These are phyloP conservation scores for Annulohypoxylon stygium DNA, from an alignment of 495 filamentous ascomycete species.

Conservation along the genomic window DNA sequence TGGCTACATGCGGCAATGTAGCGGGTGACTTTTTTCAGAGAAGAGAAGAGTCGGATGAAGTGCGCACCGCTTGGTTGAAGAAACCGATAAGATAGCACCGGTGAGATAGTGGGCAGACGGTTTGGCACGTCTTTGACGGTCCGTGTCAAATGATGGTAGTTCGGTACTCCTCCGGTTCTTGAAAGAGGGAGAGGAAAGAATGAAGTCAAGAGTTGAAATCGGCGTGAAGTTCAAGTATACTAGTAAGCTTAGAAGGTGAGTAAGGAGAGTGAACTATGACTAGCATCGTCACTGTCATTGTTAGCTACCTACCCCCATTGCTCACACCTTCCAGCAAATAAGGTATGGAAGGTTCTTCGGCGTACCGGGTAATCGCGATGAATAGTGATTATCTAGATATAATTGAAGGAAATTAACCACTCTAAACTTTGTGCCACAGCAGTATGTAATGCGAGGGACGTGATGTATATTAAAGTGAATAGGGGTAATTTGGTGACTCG, in stretches of 20 bases:
- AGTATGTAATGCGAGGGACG: constrained; percentile 26
- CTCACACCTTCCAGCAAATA: constrained; percentile 12
- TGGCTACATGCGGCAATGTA: not conserved
- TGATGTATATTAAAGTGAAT: not conserved
- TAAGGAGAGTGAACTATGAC: constrained; percentile 7
- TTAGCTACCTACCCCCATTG: constrained; percentile 9
- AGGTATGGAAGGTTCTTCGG: not conserved
- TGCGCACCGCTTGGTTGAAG: not conserved
- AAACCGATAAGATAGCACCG: not conserved
- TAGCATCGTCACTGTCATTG: constrained; percentile 15
- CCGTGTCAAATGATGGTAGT: not conserved
- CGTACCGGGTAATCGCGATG: not conserved
- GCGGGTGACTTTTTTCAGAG: not conserved
- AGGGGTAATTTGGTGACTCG: not conserved
- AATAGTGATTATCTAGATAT: constrained; percentile 1
- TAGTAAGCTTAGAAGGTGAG: constrained; percentile 11
- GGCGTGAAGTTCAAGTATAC: not conserved
- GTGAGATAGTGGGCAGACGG: constrained; percentile 3
- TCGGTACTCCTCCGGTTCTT: not conserved
- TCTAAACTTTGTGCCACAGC: constrained; percentile 18
- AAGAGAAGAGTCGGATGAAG: not conserved
- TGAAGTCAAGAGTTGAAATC: not conserved
- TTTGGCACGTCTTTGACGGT: constrained; percentile 1
- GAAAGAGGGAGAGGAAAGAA: not conserved
- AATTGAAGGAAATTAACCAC: constrained; percentile 21